Percentiles rank a stretch among this genome's conserved stretches.
Conservation (phyloP, 768 basidiomycete genomes). For the Sporobolomyces roseus region DNA sequence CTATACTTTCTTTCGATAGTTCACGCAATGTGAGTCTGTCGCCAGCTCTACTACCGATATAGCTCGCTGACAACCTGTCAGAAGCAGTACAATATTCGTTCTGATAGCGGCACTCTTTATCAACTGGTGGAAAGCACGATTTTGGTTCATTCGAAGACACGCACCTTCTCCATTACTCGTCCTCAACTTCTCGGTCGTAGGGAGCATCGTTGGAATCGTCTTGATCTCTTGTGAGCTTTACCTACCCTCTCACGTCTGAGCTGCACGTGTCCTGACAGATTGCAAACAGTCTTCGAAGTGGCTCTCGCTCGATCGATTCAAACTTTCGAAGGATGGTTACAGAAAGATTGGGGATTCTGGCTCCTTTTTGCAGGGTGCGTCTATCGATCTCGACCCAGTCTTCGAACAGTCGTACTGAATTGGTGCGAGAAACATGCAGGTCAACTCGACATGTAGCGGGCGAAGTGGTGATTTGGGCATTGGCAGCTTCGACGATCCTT, state of each 20-base stretch:
- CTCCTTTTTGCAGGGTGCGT: conserved; percentile 5
- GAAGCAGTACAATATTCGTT: neutral
- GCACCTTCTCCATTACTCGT: neutral
- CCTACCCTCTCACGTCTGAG: neutral
- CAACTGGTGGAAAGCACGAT: conserved; percentile 8
- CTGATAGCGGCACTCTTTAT: neutral
- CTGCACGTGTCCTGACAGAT: too few species aligned
- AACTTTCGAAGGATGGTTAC: conserved; percentile 2
- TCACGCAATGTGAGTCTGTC: conserved; percentile 6
- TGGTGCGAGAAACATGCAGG: neutral
- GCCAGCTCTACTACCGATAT: too few species aligned
- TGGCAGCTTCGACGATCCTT: neutral
- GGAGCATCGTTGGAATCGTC: neutral
- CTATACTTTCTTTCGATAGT: conserved; percentile 1
- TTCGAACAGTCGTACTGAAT: neutral
- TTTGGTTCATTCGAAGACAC: neutral
- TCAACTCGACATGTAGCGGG: neutral
- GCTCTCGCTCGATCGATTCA: neutral
- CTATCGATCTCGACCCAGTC: neutral
- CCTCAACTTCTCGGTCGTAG: conserved; percentile 7
- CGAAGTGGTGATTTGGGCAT: neutral
- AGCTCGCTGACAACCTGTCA: too few species aligned
- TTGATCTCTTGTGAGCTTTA: neutral
- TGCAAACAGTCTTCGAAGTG: neutral
- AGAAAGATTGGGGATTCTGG: conserved; percentile 11